Evolutionary conservation across 2,329 filamentous ascomycete genomes (phyloP), one percentile per base, ranked within the genome.

Genomic region (Aureobasidium sp.): DNA sequence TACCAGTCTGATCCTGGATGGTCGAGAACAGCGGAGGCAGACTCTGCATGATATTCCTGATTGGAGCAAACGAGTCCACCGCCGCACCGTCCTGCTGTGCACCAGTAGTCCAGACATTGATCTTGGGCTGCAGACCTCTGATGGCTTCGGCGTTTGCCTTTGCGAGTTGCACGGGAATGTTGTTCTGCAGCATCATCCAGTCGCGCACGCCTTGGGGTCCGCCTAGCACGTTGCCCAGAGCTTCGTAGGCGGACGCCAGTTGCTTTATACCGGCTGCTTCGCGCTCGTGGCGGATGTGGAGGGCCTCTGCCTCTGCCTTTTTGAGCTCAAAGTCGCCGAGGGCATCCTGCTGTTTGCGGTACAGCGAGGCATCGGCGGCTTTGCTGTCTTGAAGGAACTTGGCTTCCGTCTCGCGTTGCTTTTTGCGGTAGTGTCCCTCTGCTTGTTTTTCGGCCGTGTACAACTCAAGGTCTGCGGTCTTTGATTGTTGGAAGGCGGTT

Each of bases 1-100:
- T 91, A 0, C 90, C 90, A 0, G 90, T 95, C 78, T 95, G 90
- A 62, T 95, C 90, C 67, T 94, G 87, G 68, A 95, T 93, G 0
- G 90, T 95, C 10, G 82, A 85, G 76, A 95, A 85, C 21, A 95
- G 79, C 5, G 90, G 90, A 37, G 90, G 90, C 63, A 95, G 77
- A 71, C 85, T 88, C 78, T 94, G 90, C 76, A 94, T 92, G 38
- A 95, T 81, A 66, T 93, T 92, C 65, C 89, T 80, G 74, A 94
- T 86, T 4, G 87, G 81, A 1, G 81, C 82, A 25, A 80, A 76
- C 9, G 79, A 73, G 61, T 89, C 85, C 27, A 29, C 27, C 60
- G 81, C 75, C n/a, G 74, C 21, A 70, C 69, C 11, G 74, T 75
- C 17, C 7, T 46, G 70, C 78, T 43, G 68, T 69, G 54, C 72